phyloP scores from a whole-genome alignment of 257 asterid genomes.

The Lithospermum erythrorhizon region DNA sequence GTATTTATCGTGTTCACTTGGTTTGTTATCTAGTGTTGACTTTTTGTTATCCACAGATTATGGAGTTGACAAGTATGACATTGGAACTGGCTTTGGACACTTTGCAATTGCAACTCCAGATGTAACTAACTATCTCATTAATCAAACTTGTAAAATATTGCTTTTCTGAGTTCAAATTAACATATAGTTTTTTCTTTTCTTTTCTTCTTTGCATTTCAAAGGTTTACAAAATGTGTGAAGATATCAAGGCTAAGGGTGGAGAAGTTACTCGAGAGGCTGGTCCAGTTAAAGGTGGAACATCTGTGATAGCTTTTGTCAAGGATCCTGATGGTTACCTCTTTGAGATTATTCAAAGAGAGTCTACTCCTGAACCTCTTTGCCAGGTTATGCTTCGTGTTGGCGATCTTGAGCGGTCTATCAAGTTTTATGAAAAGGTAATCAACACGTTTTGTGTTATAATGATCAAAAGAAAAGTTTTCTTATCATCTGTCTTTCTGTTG shows the following conservation, averaged over 20 bases:
- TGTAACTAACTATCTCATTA: conserved; percentile 41
- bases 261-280: conserved; percentile 93
- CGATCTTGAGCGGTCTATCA: conserved; percentile 92
- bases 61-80: conserved; percentile 84
- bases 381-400: conserved; percentile 99
- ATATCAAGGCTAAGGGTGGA: conserved; percentile 84
- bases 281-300: conserved; percentile 91
- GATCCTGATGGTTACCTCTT: conserved; percentile 97
- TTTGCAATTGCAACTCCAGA: conserved; percentile 89
- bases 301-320: conserved; percentile 87
- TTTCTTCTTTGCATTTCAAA: conserved; percentile 12
- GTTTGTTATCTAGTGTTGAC: neutral
- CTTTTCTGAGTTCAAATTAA: neutral
- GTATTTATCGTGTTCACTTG: neutral
- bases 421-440: conserved; percentile 85
- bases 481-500: neutral
- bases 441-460: neutral
- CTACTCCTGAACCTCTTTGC: conserved; percentile 95
- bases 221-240: conserved; percentile 88
- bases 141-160: neutral
- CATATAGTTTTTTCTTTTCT: too few species aligned
- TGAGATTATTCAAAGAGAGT: conserved; percentile 78
- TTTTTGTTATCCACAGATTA: conserved; percentile 41
- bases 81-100: conserved; percentile 94
- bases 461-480: neutral